These are phyloP conservation scores for Metschnikowia aberdeeniae DNA, from an alignment of 805 yeast species.

Conservation along the genomic window DNA sequence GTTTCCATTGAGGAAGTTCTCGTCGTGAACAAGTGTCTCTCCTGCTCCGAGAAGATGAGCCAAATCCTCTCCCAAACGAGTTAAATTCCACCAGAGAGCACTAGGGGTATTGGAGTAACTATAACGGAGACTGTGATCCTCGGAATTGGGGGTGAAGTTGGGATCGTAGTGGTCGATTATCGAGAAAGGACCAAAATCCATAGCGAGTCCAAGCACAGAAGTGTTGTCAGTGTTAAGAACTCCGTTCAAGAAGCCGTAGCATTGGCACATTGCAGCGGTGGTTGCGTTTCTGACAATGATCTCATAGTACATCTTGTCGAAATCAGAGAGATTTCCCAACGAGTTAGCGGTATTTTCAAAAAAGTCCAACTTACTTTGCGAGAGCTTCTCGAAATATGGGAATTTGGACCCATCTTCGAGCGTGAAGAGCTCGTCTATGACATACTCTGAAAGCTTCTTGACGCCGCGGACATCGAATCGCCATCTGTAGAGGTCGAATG, in stretches of 20 bases:
- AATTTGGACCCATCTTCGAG: constrained; percentile 24
- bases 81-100: constrained; percentile 89
- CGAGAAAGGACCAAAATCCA: constrained; percentile 95
- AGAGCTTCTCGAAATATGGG: constrained; percentile 23
- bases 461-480: constrained; percentile 66
- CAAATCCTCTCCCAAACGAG: constrained; percentile 77
- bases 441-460: constrained; percentile 62
- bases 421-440: constrained; percentile 60
- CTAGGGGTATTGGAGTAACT: constrained; percentile 81
- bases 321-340: constrained; percentile 46
- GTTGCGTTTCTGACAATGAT: constrained; percentile 70
- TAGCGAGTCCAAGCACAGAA: constrained; percentile 77
- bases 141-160: constrained; percentile 82
- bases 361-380: constrained; percentile 20
- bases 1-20: constrained; percentile 13
- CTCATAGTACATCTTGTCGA: constrained; percentile 69
- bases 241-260: constrained; percentile 90
- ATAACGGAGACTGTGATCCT: constrained; percentile 69
- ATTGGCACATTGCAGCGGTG: constrained; percentile 81
- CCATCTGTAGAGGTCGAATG: constrained; percentile 77
- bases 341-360: constrained; percentile 17
- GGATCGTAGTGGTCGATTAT: constrained; percentile 85
- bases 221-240: constrained; percentile 94
- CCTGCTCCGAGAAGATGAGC: constrained; percentile 81
- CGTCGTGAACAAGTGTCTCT: constrained; percentile 41